A percentile compares a stretch with the other conserved stretches of the same genome.
Evolutionary conservation across 257 asterid genomes (phyloP).

Genomic region (Primulina eburnea): DNA sequence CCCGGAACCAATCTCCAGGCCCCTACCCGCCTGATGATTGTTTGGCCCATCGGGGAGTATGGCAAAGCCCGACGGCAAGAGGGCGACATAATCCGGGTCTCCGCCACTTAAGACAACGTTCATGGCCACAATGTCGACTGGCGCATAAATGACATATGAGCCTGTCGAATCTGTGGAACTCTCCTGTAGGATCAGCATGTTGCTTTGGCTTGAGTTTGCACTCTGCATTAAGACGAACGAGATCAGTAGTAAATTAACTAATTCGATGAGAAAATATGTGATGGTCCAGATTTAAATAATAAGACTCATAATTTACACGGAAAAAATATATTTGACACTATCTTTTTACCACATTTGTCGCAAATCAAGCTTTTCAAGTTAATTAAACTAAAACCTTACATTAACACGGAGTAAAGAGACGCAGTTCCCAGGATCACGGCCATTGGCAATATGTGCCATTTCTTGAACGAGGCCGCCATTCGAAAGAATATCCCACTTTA

Average conservation of each 20-base stretch:
- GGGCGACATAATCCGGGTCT: conserved; percentile 30
- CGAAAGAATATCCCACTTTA: conserved; percentile 45
- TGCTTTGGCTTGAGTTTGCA: conserved; percentile 20
- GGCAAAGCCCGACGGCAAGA: conserved; percentile 63
- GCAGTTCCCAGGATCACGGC: conserved; percentile 31
- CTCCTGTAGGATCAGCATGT: conserved; percentile 42
- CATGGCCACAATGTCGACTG: conserved; percentile 32
- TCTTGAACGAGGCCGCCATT: conserved; percentile 30
- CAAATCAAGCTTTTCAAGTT: not conserved
- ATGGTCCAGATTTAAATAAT: not conserved
- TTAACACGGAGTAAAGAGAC: conserved; percentile 33
- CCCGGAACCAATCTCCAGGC: conserved; percentile 16
- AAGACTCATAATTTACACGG: not conserved
- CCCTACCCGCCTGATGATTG: conserved; percentile 15
- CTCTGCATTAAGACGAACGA: conserved; percentile 19
- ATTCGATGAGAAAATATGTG: not conserved
- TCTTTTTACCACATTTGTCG: not conserved
- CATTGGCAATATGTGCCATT: conserved; percentile 33
- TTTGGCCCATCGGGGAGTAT: conserved; percentile 54
- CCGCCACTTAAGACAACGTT: conserved; percentile 34
- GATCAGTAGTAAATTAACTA: not conserved
- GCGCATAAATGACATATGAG: conserved; percentile 46
- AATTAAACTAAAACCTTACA: conserved; percentile 15
- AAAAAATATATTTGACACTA: too few species aligned
- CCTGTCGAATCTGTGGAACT: conserved; percentile 43